Percentiles rank a stretch among this genome's conserved stretches.
Conservation (phyloP, 2,329 filamentous ascomycete species). For the Penicillium verrucosum region DNA sequence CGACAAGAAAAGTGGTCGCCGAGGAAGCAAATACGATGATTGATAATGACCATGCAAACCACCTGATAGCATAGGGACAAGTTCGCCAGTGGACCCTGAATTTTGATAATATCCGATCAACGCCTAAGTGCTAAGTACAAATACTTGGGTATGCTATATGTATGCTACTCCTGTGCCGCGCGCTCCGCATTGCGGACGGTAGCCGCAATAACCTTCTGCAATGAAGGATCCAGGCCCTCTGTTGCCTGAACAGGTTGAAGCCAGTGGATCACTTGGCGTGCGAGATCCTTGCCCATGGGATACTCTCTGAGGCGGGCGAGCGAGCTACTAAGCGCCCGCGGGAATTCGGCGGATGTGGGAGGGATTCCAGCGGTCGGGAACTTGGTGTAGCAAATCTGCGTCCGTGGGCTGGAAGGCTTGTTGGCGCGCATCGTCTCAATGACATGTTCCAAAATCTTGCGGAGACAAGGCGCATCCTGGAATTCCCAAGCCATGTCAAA, state of each 20-base stretch:
- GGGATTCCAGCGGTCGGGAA: slow-evolving; percentile 66
- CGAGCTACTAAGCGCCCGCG: slow-evolving; percentile 63
- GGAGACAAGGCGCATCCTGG: slow-evolving; percentile 60
- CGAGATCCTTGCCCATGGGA: slow-evolving; percentile 41
- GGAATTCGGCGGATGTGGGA: slow-evolving; percentile 66
- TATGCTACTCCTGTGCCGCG: slow-evolving; percentile 21
- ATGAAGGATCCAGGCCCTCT: slow-evolving; percentile 51
- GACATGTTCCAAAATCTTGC: slow-evolving; percentile 70
- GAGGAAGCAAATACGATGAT: slow-evolving; percentile 40
- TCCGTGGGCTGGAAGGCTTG: slow-evolving; percentile 60
- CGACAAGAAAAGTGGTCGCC: slow-evolving; percentile 58
- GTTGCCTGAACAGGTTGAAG: slow-evolving; percentile 47
- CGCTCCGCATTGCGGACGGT: slow-evolving; percentile 38
- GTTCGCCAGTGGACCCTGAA: slow-evolving; percentile 12
- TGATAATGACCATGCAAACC: slow-evolving; percentile 19
- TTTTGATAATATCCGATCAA: slow-evolving; percentile 24
- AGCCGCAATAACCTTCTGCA: slow-evolving; percentile 51
- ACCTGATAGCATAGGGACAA: not conserved
- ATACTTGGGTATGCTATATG: slow-evolving; percentile 13
- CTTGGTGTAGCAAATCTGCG: slow-evolving; percentile 68
- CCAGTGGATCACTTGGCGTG: slow-evolving; percentile 48
- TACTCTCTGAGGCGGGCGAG: slow-evolving; percentile 61
- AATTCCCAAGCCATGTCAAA: slow-evolving; percentile 77
- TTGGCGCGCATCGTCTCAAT: slow-evolving; percentile 58
- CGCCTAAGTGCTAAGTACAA: slow-evolving; percentile 22